Conservation (phyloP, 192 early-diverging fungal species). For the Rhizophagus sp. region DNA sequence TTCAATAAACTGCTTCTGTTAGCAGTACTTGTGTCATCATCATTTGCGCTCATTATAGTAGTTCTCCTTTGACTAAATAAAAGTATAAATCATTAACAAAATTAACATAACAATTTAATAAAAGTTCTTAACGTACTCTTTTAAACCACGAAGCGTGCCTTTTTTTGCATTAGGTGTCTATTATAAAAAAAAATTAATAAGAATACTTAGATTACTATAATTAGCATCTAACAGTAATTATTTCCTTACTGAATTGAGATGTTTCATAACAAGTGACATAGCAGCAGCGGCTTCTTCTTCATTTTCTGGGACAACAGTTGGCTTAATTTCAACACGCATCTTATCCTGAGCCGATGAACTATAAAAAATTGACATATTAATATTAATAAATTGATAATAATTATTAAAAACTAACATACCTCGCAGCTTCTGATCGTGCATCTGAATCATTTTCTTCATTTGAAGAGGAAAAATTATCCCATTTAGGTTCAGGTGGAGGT, state of each 20-base stretch:
- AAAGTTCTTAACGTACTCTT: conserved; percentile 36
- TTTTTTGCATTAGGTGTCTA: conserved; percentile 16
- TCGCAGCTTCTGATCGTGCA: conserved; percentile 39
- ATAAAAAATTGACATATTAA: background rate
- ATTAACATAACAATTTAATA: background rate
- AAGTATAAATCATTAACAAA: background rate
- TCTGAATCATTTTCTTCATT: conserved; percentile 41
- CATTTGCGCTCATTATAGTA: background rate
- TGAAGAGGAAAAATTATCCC: conserved; percentile 33
- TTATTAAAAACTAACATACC: conserved; percentile 17
- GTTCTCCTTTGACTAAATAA: background rate
- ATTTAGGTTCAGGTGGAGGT: conserved; percentile 48
- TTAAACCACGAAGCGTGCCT: conserved; percentile 37
- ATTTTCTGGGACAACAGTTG: conserved; percentile 34
- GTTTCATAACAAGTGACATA: conserved; percentile 36
- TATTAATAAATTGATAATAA: background rate
- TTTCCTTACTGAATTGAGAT: conserved; percentile 36
- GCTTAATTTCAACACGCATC: conserved; percentile 47
- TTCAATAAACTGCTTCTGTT: background rate
- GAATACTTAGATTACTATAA: background rate
- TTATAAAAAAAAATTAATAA: background rate
- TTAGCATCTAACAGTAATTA: background rate
- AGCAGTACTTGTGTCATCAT: background rate
- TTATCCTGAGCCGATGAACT: conserved; percentile 17
- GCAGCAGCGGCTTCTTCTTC: conserved; percentile 33